Percentiles rank a stretch among this genome's conserved stretches.
phyloP scores from a whole-genome alignment of 83 land plant species.

The Diphasiastrum complanatum region DNA sequence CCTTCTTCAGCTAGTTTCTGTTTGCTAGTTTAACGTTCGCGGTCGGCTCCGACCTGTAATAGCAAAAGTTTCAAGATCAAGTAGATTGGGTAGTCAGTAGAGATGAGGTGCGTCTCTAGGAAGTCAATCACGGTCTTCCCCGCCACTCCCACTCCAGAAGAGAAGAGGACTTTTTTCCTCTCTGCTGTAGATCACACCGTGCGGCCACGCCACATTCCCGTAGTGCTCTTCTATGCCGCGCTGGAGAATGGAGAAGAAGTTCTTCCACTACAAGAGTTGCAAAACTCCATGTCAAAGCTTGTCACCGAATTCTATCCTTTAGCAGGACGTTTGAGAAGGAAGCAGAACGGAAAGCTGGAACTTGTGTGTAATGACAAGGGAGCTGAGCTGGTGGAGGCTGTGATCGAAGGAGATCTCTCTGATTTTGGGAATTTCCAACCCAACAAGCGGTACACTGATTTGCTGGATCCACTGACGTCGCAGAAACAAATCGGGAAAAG shows the following conservation, averaged over 20 bases:
- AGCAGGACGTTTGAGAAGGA: no score
- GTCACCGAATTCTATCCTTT: not conserved
- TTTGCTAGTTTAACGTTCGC: no score
- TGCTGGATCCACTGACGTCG: constrained; percentile 5
- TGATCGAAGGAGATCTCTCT: not conserved
- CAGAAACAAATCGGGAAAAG: not conserved
- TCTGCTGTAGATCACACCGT: constrained; percentile 12
- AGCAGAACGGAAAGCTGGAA: no score
- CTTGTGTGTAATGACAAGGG: no score
- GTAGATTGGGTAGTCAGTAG: no score
- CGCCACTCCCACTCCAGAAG: not conserved
- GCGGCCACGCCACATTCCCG: constrained; percentile 5
- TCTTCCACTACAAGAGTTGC: no score
- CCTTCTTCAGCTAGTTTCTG: no score
- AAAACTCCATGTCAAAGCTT: no score
- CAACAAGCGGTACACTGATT: constrained; percentile 4
- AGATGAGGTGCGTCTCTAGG: constrained; percentile 1
- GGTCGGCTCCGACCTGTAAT: no score
- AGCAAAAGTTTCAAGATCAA: no score
- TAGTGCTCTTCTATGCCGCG: not conserved
- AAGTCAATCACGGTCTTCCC: constrained; percentile 3
- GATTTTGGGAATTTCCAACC: no score
- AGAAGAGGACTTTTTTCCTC: constrained; percentile 1
- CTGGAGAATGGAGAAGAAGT: constrained; percentile 5
- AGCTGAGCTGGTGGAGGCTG: not conserved